Evolutionary conservation across 2,329 filamentous ascomycete genomes (phyloP).

Genomic region (Fusarium napiforme): DNA sequence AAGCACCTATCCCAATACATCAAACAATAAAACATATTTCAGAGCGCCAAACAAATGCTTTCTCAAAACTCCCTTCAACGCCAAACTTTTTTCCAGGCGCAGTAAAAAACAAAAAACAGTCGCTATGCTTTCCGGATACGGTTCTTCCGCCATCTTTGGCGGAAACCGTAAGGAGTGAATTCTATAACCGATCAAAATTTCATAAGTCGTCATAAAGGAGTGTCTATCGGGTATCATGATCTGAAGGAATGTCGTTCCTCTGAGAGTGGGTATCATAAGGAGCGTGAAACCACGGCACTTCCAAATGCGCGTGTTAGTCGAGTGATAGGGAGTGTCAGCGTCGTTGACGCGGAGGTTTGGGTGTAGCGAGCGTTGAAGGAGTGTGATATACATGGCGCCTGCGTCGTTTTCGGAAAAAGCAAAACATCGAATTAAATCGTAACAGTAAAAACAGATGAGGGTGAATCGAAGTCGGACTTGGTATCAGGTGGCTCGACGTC

Average conservation of each 20-base stretch:
- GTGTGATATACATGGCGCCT: constrained; percentile 52
- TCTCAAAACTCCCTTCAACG: constrained; percentile 39
- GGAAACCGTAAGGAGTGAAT: constrained; percentile 59
- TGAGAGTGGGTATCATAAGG: constrained; percentile 47
- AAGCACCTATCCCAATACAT: constrained; percentile 26
- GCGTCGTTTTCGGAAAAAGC: constrained; percentile 45
- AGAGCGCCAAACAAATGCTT: constrained; percentile 42
- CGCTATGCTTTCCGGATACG: constrained; percentile 65
- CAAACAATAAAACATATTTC: constrained; percentile 28
- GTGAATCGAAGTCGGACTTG: constrained; percentile 31
- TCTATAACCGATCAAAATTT: constrained; percentile 53
- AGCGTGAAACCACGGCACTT: constrained; percentile 49
- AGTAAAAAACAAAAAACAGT: constrained; percentile 52
- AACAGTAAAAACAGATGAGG: constrained; percentile 29
- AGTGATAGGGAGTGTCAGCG: constrained; percentile 47
- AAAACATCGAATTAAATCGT: constrained; percentile 28
- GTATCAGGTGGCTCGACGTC: constrained; percentile 48
- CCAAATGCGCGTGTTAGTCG: constrained; percentile 29
- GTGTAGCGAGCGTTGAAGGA: constrained; percentile 52
- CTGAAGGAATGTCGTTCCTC: constrained; percentile 46
- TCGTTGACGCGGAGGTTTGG: constrained; percentile 45
- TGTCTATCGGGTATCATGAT: constrained; percentile 51
- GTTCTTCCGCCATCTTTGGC: constrained; percentile 51
- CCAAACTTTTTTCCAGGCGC: constrained; percentile 43
- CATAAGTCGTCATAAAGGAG: constrained; percentile 53